Evolutionary conservation across 768 basidiomycete genomes (phyloP).

Genomic region (Boletales sp.): DNA sequence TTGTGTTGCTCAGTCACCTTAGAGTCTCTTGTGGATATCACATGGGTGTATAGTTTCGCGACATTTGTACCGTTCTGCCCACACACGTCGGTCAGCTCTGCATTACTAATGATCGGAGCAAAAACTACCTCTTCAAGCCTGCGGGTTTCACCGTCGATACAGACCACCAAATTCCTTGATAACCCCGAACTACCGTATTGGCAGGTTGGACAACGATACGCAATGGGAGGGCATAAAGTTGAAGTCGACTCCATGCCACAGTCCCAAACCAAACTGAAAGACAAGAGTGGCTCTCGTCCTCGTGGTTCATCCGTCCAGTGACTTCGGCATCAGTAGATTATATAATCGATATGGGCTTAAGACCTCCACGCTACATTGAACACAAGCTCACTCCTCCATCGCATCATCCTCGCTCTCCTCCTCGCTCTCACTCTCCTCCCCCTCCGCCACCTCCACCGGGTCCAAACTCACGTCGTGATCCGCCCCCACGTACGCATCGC

Average conservation of each 20-base stretch:
- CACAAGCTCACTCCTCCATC: constrained; percentile 43
- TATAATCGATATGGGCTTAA: not conserved
- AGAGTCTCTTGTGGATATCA: constrained; percentile 8
- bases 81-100: not conserved
- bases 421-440: constrained; percentile 77
- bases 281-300: too few relatives aligned
- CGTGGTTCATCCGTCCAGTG: too few relatives aligned
- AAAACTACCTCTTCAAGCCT: constrained; percentile 33
- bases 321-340: not conserved
- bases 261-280: too few relatives aligned
- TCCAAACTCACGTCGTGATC: constrained; percentile 89
- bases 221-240: too few relatives aligned
- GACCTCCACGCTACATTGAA: not conserved
- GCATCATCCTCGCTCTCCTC: constrained; percentile 59
- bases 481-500: constrained; percentile 87
- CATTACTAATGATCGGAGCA: too few relatives aligned
- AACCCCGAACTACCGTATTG: too few relatives aligned
- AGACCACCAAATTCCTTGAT: constrained; percentile 32
- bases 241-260: too few relatives aligned
- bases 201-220: too few relatives aligned
- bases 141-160: constrained; percentile 13
- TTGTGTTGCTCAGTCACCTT: constrained; percentile 14
- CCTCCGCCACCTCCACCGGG: constrained; percentile 83
- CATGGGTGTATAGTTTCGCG: constrained; percentile 25
- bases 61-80: constrained; percentile 30